These are phyloP conservation scores for Protostelium mycophagum DNA, from an alignment of 78 protist genomes.

Conservation along the genomic window DNA sequence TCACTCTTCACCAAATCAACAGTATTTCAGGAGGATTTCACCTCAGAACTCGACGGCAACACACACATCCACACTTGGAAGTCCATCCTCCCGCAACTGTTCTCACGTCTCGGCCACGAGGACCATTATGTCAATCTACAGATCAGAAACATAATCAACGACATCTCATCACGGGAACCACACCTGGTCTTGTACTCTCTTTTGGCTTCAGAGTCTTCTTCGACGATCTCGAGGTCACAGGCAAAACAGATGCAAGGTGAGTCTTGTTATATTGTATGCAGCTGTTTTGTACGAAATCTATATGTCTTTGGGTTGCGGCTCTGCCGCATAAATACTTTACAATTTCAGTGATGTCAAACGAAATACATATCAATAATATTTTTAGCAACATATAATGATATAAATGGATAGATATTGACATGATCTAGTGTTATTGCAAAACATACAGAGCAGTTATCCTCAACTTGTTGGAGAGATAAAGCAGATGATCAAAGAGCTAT, in stretches of 20 bases:
- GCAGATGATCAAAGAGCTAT: conserved; percentile 21
- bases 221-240: neutral
- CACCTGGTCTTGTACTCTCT: conserved; percentile 37
- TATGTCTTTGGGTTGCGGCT: neutral
- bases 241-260: neutral
- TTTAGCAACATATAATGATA: neutral
- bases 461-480: conserved; percentile 31
- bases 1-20: too few species aligned
- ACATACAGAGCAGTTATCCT: neutral
- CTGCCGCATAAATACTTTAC: neutral
- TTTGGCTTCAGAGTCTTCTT: neutral
- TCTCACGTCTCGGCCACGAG: conserved; percentile 31
- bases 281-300: too few species aligned
- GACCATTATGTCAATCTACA: conserved; percentile 10
- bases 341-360: neutral
- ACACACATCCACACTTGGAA: conserved; percentile 6
- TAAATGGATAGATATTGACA: neutral
- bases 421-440: neutral
- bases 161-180: conserved; percentile 31
- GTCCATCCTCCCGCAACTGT: conserved; percentile 45
- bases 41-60: neutral
- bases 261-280: too few species aligned
- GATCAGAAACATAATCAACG: conserved; percentile 23
- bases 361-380: conserved; percentile 13
- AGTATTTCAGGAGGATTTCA: neutral